Percentiles rank a stretch among this genome's conserved stretches.
Conservation (phyloP, 2,329 filamentous ascomycete genomes). For the Aspergillus pseudoviridinutans region DNA sequence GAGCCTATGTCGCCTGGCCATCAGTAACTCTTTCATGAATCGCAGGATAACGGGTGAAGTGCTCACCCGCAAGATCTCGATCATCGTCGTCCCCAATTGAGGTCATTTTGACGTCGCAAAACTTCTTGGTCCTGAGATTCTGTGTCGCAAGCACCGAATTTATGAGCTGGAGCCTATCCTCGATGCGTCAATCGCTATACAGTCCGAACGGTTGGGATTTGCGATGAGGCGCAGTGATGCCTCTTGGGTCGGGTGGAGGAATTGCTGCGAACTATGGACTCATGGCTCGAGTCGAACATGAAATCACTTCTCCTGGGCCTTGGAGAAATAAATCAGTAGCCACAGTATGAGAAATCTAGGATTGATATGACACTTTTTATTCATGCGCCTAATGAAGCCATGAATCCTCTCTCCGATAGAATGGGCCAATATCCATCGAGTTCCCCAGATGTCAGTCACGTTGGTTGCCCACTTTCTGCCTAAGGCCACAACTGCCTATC, state of each 20-base stretch:
- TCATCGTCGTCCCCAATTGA: constrained; percentile 41
- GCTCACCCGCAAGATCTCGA: constrained; percentile 38
- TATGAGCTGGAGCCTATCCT: background rate
- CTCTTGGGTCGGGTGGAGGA: background rate
- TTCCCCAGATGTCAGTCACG: constrained; percentile 16
- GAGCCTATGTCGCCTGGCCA: constrained; percentile 33
- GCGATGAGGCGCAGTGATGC: background rate
- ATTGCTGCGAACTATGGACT: background rate
- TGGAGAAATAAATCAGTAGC: background rate
- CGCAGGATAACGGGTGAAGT: background rate
- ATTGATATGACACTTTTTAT: background rate
- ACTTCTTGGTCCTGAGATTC: background rate
- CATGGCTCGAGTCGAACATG: background rate
- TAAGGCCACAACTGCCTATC: constrained; percentile 5
- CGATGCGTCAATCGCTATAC: background rate
- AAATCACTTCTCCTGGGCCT: background rate
- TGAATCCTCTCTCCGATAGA: background rate
- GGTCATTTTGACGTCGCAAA: constrained; percentile 20
- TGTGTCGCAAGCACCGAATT: background rate
- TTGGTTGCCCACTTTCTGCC: constrained; percentile 10
- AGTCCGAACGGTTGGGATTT: background rate
- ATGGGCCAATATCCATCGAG: background rate
- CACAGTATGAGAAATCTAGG: background rate
- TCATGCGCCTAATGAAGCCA: background rate
- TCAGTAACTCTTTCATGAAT: constrained; percentile 5